phyloP scores from a whole-genome alignment of 257 asterid species.

The Gynochthodes officinalis region DNA sequence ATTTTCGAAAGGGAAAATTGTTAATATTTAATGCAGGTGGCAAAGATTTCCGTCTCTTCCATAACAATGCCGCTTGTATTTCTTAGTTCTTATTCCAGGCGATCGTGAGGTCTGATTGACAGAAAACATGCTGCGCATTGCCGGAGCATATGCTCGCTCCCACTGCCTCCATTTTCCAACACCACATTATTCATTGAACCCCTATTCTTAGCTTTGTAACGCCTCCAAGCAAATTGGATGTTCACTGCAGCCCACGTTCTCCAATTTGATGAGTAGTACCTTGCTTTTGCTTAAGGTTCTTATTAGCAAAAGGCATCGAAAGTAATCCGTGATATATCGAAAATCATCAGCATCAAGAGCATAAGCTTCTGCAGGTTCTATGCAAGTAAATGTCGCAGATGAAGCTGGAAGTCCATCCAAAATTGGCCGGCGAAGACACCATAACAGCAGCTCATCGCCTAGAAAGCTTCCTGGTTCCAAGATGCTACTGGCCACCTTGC shows the following conservation, averaged over 20 bases:
- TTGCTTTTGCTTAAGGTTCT: conserved; percentile 27
- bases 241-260: conserved; percentile 44
- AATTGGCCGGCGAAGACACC: conserved; percentile 37
- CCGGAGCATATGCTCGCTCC: conserved; percentile 6
- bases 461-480: conserved; percentile 36
- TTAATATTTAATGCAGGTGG: background rate
- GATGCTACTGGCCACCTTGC: conserved; percentile 21
- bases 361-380: conserved; percentile 29
- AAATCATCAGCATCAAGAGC: conserved; percentile 27
- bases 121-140: conserved; percentile 19
- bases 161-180: background rate
- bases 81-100: conserved; percentile 6
- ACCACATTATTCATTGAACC: background rate
- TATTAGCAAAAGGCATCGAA: conserved; percentile 28
- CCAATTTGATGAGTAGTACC: conserved; percentile 42
- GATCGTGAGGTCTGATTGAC: conserved; percentile 25
- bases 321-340: conserved; percentile 31
- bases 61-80: background rate
- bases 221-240: conserved; percentile 39
- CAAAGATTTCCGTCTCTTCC: background rate
- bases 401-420: conserved; percentile 30
- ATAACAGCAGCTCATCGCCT: conserved; percentile 41
- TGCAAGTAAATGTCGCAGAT: conserved; percentile 29
- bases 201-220: conserved; percentile 6
- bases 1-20: too few species aligned